Conservation (phyloP, 169 alveolate species). For the Amoebophrya sp. region DNA sequence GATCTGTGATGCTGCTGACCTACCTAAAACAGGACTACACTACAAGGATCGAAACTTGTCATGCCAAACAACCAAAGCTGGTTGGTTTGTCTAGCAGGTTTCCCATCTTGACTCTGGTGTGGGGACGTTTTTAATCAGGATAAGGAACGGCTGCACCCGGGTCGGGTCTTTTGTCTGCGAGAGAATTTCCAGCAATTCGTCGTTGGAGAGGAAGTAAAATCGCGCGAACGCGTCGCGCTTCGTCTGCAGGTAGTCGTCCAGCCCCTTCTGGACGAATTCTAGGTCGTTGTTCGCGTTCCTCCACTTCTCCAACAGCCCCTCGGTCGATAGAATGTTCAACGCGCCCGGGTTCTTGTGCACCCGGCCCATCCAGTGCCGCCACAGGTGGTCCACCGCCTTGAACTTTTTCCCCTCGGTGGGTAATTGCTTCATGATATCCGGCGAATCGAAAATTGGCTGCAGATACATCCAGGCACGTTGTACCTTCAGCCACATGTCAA, state of each 20-base stretch:
- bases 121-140: no score
- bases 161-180: conserved; percentile 81
- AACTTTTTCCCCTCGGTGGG: conserved; percentile 88
- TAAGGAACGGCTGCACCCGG: conserved; percentile 64
- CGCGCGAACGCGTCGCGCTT: conserved; percentile 93
- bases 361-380: conserved; percentile 80
- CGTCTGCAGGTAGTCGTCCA: conserved; percentile 83
- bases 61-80: no score
- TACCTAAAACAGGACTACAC: no score
- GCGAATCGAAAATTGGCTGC: conserved; percentile 87
- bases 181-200: conserved; percentile 86
- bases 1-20: no score
- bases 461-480: conserved; percentile 88
- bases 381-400: conserved; percentile 81
- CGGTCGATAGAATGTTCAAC: conserved; percentile 55
- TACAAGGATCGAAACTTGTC: no score
- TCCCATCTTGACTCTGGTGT: no score
- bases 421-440: conserved; percentile 81
- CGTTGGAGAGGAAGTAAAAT: conserved; percentile 90
- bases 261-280: conserved; percentile 83
- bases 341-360: conserved; percentile 48
- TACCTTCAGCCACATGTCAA: conserved; percentile 59
- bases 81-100: no score
- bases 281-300: conserved; percentile 78
- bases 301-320: conserved; percentile 79